Conservation (phyloP, 208 protist genomes). For the Naegleria lovaniensis region DNA sequence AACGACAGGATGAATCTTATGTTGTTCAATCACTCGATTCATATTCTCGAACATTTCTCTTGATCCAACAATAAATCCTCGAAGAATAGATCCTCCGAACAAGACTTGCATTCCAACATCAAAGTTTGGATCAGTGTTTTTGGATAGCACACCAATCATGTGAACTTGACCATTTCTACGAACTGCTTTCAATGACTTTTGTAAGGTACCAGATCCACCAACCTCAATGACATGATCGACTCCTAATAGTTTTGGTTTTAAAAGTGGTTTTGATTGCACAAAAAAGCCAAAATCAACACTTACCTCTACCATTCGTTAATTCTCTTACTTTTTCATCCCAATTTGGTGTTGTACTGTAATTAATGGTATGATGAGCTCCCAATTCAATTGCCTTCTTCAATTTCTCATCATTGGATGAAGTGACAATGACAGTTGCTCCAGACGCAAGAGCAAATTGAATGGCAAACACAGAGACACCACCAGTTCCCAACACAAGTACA, state of each 20-base stretch:
- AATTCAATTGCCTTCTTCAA: conserved; percentile 25
- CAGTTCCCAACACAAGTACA: background rate
- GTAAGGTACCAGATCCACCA: conserved; percentile 28
- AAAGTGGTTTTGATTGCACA: too few species aligned
- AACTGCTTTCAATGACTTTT: conserved; percentile 10
- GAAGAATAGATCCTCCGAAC: conserved; percentile 23
- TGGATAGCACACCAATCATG: conserved; percentile 28
- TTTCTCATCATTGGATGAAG: conserved; percentile 34
- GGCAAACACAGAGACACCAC: conserved; percentile 37
- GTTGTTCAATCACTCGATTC: conserved; percentile 8
- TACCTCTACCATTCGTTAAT: conserved; percentile 1
- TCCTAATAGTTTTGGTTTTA: too few species aligned
- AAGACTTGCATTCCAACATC: conserved; percentile 21
- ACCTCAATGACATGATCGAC: conserved; percentile 36
- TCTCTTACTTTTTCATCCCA: conserved; percentile 31
- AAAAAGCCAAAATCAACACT: too few species aligned
- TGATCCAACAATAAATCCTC: conserved; percentile 30
- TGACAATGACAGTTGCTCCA: conserved; percentile 31
- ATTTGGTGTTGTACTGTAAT: conserved; percentile 27
- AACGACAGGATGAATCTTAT: conserved; percentile 36
- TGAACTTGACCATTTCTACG: conserved; percentile 17
- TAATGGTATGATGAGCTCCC: conserved; percentile 29
- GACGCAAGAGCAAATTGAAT: conserved; percentile 31
- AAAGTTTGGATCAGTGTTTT: background rate
- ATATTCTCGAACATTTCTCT: conserved; percentile 29